Evolutionary conservation across 2,329 filamentous ascomycete genomes (phyloP), one percentile per base, ranked within the genome.

Genomic region (Pseudofabraea citricarpa): DNA sequence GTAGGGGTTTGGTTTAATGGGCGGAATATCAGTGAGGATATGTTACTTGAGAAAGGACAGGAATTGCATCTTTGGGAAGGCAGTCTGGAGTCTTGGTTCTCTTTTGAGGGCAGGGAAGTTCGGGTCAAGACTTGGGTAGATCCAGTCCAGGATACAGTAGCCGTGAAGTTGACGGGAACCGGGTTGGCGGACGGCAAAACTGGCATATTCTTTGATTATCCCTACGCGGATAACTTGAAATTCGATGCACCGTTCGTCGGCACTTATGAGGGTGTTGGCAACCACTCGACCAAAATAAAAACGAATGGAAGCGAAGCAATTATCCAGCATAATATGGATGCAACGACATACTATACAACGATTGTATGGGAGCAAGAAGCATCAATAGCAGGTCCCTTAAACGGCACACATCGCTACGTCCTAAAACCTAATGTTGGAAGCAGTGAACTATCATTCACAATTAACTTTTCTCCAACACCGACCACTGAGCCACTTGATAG

Each of bases 221-320:
- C 68, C 0, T 72, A 69, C 32, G 58, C 58, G 2, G 61, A 61
- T 3, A 58, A 59, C n/a, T 68, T 68, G 47, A 71, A 72, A 44
- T 71, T 67, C 20, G 64, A 71, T 37, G 64, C 67, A 9, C 55
- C 56, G 20, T 71, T 69, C 23, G 66, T 63, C 0, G 69, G 68
- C 0, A 56, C 63, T n/a, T 57, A 4, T 68, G 15, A 9, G 7
- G 35, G 35, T 12, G 20, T 37, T 4, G 35, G 66, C 20, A 61
- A 69, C 15, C 69, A 71, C 41, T 64, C 59, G 0, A 70, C 68
- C 1, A 53, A 45, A 3, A 3, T 56, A 46, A 24, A 43, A 41
- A 35, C 44, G 33, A 43, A 32, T 1, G 36, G 40, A 2, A 44
- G 51, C 1, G 38, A 50, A 18, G 60, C 61, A 1, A 60, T 63